A percentile compares a stretch with the other conserved stretches of the same genome.
Conservation (phyloP, 495 filamentous ascomycete species). For the Trichoderma virens region DNA sequence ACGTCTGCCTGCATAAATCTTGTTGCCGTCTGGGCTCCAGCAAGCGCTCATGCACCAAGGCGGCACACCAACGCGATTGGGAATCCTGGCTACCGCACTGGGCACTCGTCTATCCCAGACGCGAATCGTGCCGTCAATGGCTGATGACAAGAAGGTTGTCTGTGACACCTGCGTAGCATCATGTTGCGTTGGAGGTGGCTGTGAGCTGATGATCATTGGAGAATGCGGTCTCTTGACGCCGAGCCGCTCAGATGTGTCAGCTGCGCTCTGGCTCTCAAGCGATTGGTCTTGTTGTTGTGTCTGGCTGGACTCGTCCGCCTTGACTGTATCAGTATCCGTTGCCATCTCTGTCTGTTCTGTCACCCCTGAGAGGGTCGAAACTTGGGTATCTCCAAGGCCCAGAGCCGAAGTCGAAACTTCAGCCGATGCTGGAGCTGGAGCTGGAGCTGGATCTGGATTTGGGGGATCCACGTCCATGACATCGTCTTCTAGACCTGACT, state of each 20-base stretch:
- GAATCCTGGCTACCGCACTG: constrained; percentile 70
- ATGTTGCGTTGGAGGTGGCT: constrained; percentile 13
- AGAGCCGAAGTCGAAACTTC: not conserved
- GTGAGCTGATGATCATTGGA: not conserved
- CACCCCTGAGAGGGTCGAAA: not conserved
- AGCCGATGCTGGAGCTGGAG: not conserved
- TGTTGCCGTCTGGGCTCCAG: constrained; percentile 95
- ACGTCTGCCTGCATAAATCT: constrained; percentile 83
- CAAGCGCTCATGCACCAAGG: constrained; percentile 99
- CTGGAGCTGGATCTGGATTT: not conserved
- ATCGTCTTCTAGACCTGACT: not conserved
- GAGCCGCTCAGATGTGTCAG: not conserved
- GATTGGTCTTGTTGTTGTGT: not conserved
- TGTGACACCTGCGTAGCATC: constrained; percentile 45
- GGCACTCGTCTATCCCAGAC: constrained; percentile 84
- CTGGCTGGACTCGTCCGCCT: not conserved
- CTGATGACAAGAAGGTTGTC: constrained; percentile 76
- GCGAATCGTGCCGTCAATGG: constrained; percentile 79
- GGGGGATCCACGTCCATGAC: constrained; percentile 5
- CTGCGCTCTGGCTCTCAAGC: not conserved
- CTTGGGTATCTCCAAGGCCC: not conserved
- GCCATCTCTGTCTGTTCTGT: not conserved
- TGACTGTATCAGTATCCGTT: not conserved
- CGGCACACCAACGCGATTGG: constrained; percentile 60
- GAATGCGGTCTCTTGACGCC: not conserved